Base-by-base conservation (phyloP, 108 stramenopile genomes). In the Nitzschia inconspicua region DNA sequence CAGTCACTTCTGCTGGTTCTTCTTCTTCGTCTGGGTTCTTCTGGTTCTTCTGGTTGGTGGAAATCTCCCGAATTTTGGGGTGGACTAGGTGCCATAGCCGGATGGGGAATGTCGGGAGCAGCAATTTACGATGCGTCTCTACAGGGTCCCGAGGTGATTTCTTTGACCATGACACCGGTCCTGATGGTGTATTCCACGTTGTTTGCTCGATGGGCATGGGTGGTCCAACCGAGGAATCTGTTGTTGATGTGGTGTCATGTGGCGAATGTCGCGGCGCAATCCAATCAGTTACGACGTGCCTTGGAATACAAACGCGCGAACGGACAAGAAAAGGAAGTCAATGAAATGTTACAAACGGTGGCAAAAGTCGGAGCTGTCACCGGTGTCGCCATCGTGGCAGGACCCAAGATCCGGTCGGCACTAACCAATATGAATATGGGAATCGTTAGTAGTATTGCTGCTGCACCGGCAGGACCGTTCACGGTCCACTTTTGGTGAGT, bases 31-130 rank as follows among this genome's bases (percentile, higher is more conserved):
- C 41, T 14, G 0, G 25, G 20, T 24, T 30, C 22, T 16, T 10
- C 25, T 8, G 48, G 22, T 4, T 11, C 14, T 14, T 8, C 11
- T 22, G 57, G 66, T 0, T 58, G 47, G 54, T 94, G 92, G 92
- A 46, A 72, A 19, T 60, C 58, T 18, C 74, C 88, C 37, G 65
- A 80, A 60, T 86, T 82, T 35, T 94, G 92, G 92, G 92, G 88
- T 31, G 66, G 72, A 20, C 35, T 76, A 32, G 92, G 92, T 34
- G 86, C 86, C 19, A 39, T 89, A 14, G 93, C 93, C 16, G 89
- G 86, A 44, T 94, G 93, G 93, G 93, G 93, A 41, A 91, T 94
- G 88, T 78, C 79, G 44, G 89, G 82, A 2, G 68, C 89, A 5
- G 93, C 89, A 11, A 89, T 94, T 47, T 94, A 88, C 59, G 93